Conservation (phyloP, 257 asterid genomes). For the Striga asiatica region DNA sequence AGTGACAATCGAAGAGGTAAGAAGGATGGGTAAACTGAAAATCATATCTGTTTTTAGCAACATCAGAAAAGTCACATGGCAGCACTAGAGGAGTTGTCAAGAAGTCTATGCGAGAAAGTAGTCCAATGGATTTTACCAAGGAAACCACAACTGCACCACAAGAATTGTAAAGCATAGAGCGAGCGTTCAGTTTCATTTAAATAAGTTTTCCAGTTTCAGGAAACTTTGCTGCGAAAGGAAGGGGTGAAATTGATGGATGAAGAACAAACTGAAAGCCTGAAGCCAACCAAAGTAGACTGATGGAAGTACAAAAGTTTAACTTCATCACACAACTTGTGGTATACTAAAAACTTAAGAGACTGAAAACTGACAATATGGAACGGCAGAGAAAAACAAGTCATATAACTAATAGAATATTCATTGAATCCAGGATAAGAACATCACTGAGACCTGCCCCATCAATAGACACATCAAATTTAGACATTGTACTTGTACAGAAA, state of each 20-base stretch:
- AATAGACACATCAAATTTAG: not conserved
- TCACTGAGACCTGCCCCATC: not conserved
- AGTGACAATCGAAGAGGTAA: not conserved
- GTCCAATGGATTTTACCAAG: not conserved
- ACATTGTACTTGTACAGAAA: not conserved
- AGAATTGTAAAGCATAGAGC: not conserved
- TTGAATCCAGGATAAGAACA: not conserved
- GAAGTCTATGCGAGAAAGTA: not conserved
- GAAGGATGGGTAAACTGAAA: not conserved
- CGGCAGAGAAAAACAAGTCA: not conserved
- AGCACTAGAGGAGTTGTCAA: not conserved
- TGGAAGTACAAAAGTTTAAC: not conserved
- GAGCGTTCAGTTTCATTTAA: slow-evolving; percentile 4
- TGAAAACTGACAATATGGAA: slow-evolving; percentile 4
- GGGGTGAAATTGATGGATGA: not conserved
- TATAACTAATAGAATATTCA: not conserved
- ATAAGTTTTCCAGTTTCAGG: not conserved
- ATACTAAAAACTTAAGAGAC: not conserved
- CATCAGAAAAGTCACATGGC: not conserved
- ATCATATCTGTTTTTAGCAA: not conserved
- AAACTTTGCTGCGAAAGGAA: not conserved
- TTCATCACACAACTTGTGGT: not conserved
- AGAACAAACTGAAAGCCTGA: not conserved
- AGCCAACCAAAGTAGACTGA: not conserved
- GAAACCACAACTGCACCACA: slow-evolving; percentile 6